Base-by-base conservation (phyloP, 345 rosid species). In the thale cress (Arabidopsis thaliana) region DNA sequence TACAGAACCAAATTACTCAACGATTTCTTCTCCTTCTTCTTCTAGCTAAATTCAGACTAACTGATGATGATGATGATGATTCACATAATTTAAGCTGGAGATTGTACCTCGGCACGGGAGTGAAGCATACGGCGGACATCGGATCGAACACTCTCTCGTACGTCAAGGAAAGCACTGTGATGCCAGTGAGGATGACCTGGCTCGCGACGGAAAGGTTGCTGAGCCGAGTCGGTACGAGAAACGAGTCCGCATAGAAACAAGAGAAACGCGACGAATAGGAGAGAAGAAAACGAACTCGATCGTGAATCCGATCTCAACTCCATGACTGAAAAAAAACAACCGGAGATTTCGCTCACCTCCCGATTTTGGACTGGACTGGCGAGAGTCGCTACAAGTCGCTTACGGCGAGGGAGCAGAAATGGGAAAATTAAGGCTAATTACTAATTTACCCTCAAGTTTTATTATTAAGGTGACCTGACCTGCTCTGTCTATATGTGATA, bases 111-210 rank as follows among this genome's bases (percentile, higher is more conserved):
- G 10, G 99, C 99, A 36, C 99, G 98, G 25, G 99, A 79, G 78
- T 96, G 98, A 40, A 96, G 97, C 92, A 90, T 93, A 67, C 90
- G 93, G 51, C 91, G 93, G 42, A 96, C 92, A 45, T 91, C 96
- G 66, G 97, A 91, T 83, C 96, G 91, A 76, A 96, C 93, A 69
- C 89, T 82, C 32, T 83, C 96, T 42, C 85, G 61, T 78, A 93
- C 98, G 59, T 96, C 99, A 74, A 86, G 99, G 76, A 96, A 93
- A 44, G 99, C 99, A 22, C 93, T 87, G 79, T 96, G 99, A 83
- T 96, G 99, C 99, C 99, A 93, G 65, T 89, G 97, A 68, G 96
- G 82, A 61, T 91, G 98, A 42, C 96, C 97, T 2, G 99, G 95
- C 41, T 91, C 98, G 69, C 96, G 79, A 80, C 90, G 78, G 93